Percentiles rank a stretch among this genome's conserved stretches.
phyloP scores from a whole-genome alignment of 1,284 basidiomycete species.

The Papiliotrema laurentii region DNA sequence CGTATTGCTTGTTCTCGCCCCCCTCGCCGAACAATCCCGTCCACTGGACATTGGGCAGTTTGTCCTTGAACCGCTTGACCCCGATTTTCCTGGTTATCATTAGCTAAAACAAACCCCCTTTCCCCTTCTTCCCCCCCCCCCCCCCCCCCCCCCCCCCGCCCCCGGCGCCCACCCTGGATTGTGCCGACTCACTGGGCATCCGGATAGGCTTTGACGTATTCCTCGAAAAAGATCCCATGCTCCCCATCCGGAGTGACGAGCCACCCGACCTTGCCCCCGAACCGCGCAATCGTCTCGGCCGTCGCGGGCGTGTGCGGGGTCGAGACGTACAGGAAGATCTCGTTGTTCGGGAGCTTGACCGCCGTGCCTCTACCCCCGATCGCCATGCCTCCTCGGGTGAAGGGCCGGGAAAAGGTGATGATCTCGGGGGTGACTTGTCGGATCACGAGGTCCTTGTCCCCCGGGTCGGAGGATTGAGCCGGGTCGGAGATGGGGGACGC shows the following conservation, averaged over 20 bases:
- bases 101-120: neutral
- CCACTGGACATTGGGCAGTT: constrained; percentile 50
- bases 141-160: neutral
- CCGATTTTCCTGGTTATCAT: constrained; percentile 45
- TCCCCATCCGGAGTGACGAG: constrained; percentile 52
- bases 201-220: constrained; percentile 60
- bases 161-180: neutral
- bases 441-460: constrained; percentile 40
- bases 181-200: constrained; percentile 57
- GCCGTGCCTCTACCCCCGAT: constrained; percentile 80
- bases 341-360: constrained; percentile 60
- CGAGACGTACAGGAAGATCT: constrained; percentile 81
- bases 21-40: constrained; percentile 42
- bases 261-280: constrained; percentile 63
- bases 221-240: constrained; percentile 50
- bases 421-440: constrained; percentile 42
- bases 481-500: constrained; percentile 3
- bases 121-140: neutral
- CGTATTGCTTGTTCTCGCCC: constrained; percentile 55
- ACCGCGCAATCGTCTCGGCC: constrained; percentile 61
- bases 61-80: constrained; percentile 45
- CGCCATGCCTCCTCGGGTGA: constrained; percentile 58
- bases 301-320: constrained; percentile 72
- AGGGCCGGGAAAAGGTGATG: constrained; percentile 47
- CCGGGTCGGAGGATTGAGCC: constrained; percentile 20